A percentile compares a stretch with the other conserved stretches of the same genome.
Evolutionary conservation across 805 yeast species (phyloP).

Genomic region (Candida succiphila): DNA sequence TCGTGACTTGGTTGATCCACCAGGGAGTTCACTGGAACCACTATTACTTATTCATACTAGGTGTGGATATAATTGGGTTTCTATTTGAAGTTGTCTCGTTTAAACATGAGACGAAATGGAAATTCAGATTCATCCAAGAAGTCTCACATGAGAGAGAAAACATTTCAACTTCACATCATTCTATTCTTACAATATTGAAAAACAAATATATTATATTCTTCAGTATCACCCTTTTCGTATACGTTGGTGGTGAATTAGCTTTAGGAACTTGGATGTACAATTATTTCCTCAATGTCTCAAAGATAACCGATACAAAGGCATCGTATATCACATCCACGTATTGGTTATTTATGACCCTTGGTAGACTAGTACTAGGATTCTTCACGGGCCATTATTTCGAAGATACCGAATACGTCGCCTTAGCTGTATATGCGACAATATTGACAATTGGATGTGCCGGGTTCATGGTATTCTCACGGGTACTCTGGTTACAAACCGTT

Average conservation of each 20-base stretch:
- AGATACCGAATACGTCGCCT: constrained; percentile 30
- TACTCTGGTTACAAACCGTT: constrained; percentile 19
- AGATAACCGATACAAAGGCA: constrained; percentile 24
- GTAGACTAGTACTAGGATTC: constrained; percentile 37
- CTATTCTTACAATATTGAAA: constrained; percentile 15
- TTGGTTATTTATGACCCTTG: constrained; percentile 42
- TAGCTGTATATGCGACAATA: constrained; percentile 26
- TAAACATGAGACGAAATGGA: constrained; percentile 33
- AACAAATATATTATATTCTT: constrained; percentile 30
- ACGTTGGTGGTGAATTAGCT: constrained; percentile 43
- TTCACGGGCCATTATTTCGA: constrained; percentile 34
- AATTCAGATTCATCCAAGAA: constrained; percentile 16
- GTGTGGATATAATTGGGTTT: constrained; percentile 17
- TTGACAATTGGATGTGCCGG: constrained; percentile 24
- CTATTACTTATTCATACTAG: constrained; percentile 29
- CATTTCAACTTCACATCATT: constrained; percentile 1
- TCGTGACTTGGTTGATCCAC: constrained; percentile 31
- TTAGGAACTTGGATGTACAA: constrained; percentile 46
- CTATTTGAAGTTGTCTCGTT: constrained; percentile 20
- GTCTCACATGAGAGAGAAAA: neutral
- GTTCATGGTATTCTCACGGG: constrained; percentile 19
- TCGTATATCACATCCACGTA: constrained; percentile 40
- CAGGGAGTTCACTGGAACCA: constrained; percentile 32
- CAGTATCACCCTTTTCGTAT: constrained; percentile 32
- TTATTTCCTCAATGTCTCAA: constrained; percentile 31